These are phyloP conservation scores for Penicillium mononematosum DNA, from an alignment of 495 filamentous ascomycete genomes.

Conservation along the genomic window DNA sequence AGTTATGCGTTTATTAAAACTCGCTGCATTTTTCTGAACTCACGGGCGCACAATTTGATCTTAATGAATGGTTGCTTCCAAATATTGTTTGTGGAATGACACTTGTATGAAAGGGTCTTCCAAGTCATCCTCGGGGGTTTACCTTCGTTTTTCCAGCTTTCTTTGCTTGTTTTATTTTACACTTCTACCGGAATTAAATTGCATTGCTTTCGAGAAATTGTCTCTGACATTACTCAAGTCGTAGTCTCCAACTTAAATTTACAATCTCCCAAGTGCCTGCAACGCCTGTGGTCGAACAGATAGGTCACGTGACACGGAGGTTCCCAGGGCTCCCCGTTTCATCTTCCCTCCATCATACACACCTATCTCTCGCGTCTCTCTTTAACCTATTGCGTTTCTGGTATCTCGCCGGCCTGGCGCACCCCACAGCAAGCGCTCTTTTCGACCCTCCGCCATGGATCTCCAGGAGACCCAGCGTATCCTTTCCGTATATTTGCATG, in stretches of 20 bases:
- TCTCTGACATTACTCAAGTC: background rate
- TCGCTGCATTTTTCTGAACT: slow-evolving; percentile 31
- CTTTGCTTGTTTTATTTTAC: slow-evolving; percentile 28
- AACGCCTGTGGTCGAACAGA: too few relatives aligned
- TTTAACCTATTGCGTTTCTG: background rate
- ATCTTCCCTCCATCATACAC: background rate
- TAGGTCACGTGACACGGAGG: slow-evolving; percentile 9
- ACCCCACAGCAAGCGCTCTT: background rate
- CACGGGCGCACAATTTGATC: slow-evolving; percentile 30
- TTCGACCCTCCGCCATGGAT: slow-evolving; percentile 61
- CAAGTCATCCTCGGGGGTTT: slow-evolving; percentile 18
- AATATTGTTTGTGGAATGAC: slow-evolving; percentile 23
- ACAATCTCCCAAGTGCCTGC: background rate
- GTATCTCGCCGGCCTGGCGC: background rate
- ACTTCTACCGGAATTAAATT: slow-evolving; percentile 32
- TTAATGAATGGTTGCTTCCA: slow-evolving; percentile 29
- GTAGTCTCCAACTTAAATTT: background rate
- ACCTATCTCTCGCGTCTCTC: background rate
- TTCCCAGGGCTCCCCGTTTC: slow-evolving; percentile 1
- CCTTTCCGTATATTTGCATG: slow-evolving; percentile 62
- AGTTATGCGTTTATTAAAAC: slow-evolving; percentile 27
- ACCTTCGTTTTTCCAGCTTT: slow-evolving; percentile 34
- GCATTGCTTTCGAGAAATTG: slow-evolving; percentile 26
- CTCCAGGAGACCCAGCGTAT: slow-evolving; percentile 74
- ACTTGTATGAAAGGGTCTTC: slow-evolving; percentile 24